phyloP scores from a whole-genome alignment of 2,329 filamentous ascomycete genomes.

The Hypomyces rosellus region DNA sequence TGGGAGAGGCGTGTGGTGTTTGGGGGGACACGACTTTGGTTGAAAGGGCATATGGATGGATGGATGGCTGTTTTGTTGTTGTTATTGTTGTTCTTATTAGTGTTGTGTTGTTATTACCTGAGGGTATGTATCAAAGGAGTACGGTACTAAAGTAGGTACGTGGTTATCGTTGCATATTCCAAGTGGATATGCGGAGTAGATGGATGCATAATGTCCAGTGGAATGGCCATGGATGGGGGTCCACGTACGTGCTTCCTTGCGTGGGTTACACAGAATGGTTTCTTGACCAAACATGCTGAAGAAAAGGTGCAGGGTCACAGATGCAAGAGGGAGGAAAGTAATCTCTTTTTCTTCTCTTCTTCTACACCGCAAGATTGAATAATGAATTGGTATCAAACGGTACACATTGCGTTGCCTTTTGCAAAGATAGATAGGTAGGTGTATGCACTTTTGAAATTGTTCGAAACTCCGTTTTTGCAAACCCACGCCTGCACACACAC shows the following conservation, averaged over 20 bases:
- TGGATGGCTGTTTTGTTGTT: background rate
- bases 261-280: background rate
- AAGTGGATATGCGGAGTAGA: too few species aligned
- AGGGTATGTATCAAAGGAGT: background rate
- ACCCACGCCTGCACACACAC: too few species aligned
- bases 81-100: too few species aligned
- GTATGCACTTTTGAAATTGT: background rate
- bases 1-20: too few species aligned
- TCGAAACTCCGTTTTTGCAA: too few species aligned
- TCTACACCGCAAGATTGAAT: conserved; percentile 1
- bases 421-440: background rate
- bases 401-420: background rate
- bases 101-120: too few species aligned
- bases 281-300: background rate
- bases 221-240: too few species aligned
- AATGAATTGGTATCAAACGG: background rate
- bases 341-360: too few species aligned
- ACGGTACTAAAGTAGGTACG: background rate
- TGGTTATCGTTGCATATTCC: too few species aligned
- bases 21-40: background rate
- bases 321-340: too few species aligned
- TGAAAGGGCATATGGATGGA: background rate
- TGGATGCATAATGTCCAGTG: too few species aligned
- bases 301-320: background rate
- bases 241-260: too few species aligned